Conservation (phyloP, 768 basidiomycete genomes). For the Podaxis sp. region DNA sequence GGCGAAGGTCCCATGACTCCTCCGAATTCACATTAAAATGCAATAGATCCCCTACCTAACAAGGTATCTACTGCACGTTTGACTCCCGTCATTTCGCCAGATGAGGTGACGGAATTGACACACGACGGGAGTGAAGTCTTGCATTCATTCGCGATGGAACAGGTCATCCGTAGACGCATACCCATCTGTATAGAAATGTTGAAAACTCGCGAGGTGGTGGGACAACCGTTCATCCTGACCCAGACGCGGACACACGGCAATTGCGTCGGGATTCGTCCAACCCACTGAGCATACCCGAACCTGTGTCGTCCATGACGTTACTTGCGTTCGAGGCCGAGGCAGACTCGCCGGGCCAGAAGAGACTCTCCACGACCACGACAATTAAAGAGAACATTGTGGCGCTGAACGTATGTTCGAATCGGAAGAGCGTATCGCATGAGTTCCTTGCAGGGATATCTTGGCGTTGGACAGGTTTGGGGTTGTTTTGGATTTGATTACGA, state of each 20-base stretch:
- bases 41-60: conserved; percentile 93
- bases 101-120: conserved; percentile 96
- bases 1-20: too few species aligned
- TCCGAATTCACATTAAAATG: too few species aligned
- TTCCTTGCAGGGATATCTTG: conserved; percentile 94
- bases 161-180: conserved; percentile 84
- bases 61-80: conserved; percentile 91
- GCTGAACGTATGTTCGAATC: conserved; percentile 92
- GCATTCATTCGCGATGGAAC: conserved; percentile 98
- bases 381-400: conserved; percentile 95
- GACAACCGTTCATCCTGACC: conserved; percentile 87
- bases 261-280: conserved; percentile 24
- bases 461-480: conserved; percentile 90
- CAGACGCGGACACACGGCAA: conserved; percentile 44
- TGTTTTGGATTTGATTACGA: conserved; percentile 95
- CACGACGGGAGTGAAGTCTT: conserved; percentile 99
- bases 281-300: conserved; percentile 33
- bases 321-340: conserved; percentile 1
- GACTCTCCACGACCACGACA: conserved; percentile 90
- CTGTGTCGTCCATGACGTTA: conserved; percentile 30
- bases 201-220: conserved; percentile 87
- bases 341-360: conserved; percentile 38
- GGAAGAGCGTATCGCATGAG: conserved; percentile 95
- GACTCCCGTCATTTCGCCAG: conserved; percentile 90
- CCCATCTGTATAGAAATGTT: conserved; percentile 98